Evolutionary conservation across 208 protist genomes (phyloP).

Genomic region (Trypanosoma platydactyli): DNA sequence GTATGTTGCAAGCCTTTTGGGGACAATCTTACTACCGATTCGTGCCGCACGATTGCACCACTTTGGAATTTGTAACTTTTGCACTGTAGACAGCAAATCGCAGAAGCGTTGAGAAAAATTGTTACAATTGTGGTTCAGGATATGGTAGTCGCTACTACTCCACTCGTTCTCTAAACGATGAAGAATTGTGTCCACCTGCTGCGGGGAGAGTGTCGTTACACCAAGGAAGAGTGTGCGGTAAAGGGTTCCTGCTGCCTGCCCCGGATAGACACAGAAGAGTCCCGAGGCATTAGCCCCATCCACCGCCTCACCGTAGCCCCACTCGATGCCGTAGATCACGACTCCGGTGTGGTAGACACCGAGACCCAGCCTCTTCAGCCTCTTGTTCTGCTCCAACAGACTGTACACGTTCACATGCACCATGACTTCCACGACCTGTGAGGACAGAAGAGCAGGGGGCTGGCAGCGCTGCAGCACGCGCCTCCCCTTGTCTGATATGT

Average conservation of each 20-base stretch:
- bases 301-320: slow-evolving; percentile 83
- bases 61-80: slow-evolving; percentile 67
- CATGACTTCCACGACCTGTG: slow-evolving; percentile 35
- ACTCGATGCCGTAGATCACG: slow-evolving; percentile 90
- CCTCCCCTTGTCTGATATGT: slow-evolving; percentile 24
- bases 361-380: slow-evolving; percentile 70
- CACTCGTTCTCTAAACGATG: slow-evolving; percentile 88
- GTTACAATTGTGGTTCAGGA: slow-evolving; percentile 92
- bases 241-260: slow-evolving; percentile 62
- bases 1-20: slow-evolving; percentile 65
- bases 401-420: slow-evolving; percentile 89
- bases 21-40: slow-evolving; percentile 64
- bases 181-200: slow-evolving; percentile 87
- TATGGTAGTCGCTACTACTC: slow-evolving; percentile 84
- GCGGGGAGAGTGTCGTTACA: slow-evolving; percentile 68
- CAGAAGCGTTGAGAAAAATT: slow-evolving; percentile 87
- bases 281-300: slow-evolving; percentile 66
- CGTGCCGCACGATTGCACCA: slow-evolving; percentile 91
- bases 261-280: slow-evolving; percentile 78
- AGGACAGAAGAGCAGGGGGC: slow-evolving; percentile 35
- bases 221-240: slow-evolving; percentile 73
- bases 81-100: slow-evolving; percentile 69
- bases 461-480: slow-evolving; percentile 43
- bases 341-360: slow-evolving; percentile 90
- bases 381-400: slow-evolving; percentile 64